Evolutionary conservation across 2,329 filamentous ascomycete genomes (phyloP).

Genomic region (Harringtonia aguacate): DNA sequence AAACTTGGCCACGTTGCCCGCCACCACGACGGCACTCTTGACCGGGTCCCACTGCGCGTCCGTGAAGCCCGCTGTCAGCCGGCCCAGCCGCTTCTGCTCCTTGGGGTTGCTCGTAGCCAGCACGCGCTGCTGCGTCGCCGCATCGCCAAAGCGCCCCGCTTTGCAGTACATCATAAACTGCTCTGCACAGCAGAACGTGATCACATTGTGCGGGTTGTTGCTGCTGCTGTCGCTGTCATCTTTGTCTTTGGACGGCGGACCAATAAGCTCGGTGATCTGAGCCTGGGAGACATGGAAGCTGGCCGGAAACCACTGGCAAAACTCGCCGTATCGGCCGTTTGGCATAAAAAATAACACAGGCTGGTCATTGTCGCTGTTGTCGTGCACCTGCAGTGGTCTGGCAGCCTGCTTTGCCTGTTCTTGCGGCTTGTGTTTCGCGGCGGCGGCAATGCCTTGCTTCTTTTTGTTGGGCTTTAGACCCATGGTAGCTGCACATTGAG

Average conservation of each 20-base stretch:
- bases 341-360: constrained; percentile 20
- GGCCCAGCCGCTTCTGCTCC: constrained; percentile 3
- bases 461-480: too few relatives aligned
- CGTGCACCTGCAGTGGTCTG: too few relatives aligned
- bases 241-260: too few relatives aligned
- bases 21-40: constrained; percentile 37
- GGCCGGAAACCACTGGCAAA: constrained; percentile 23
- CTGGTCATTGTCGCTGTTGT: neutral
- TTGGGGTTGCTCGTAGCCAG: constrained; percentile 1
- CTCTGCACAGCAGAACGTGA: constrained; percentile 23
- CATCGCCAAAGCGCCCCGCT: constrained; percentile 22
- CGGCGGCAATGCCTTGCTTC: too few relatives aligned
- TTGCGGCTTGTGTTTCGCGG: too few relatives aligned
- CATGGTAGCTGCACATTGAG: too few relatives aligned
- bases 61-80: neutral
- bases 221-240: constrained; percentile 6
- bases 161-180: constrained; percentile 31
- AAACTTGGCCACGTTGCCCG: constrained; percentile 52
- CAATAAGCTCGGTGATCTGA: constrained; percentile 17
- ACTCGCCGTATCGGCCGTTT: constrained; percentile 17
- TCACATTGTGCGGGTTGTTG: constrained; percentile 7
- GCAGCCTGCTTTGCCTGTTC: too few relatives aligned
- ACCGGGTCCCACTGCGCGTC: constrained; percentile 1
- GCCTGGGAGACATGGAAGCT: constrained; percentile 16
- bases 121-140: neutral